phyloP scores from a whole-genome alignment of 208 protist species.

The Phytomonas sp. region DNA sequence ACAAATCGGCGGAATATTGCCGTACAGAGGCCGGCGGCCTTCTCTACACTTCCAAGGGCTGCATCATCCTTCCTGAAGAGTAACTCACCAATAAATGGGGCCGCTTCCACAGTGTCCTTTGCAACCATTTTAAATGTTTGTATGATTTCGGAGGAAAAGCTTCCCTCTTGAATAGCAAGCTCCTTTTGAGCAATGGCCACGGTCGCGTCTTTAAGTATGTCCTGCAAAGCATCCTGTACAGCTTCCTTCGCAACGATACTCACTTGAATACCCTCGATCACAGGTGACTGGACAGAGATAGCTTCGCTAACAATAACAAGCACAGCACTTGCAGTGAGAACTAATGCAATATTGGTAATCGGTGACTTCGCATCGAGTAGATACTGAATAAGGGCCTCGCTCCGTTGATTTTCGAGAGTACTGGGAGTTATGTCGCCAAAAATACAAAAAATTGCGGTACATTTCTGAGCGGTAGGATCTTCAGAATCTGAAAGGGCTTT shows the following conservation, averaged over 20 bases:
- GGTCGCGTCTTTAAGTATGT: not conserved
- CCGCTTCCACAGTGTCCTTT: slow-evolving; percentile 38
- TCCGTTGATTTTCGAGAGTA: slow-evolving; percentile 78
- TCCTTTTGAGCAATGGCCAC: slow-evolving; percentile 63
- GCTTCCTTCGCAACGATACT: not conserved
- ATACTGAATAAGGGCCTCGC: slow-evolving; percentile 74
- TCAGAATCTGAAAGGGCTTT: slow-evolving; percentile 11
- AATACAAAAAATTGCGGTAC: slow-evolving; percentile 39
- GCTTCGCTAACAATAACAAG: slow-evolving; percentile 35
- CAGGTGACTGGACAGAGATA: slow-evolving; percentile 14
- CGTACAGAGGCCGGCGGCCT: slow-evolving; percentile 70
- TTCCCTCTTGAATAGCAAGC: slow-evolving; percentile 64
- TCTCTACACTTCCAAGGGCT: slow-evolving; percentile 51
- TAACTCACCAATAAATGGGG: slow-evolving; percentile 60
- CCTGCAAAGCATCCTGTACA: not conserved
- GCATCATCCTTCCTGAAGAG: slow-evolving; percentile 78
- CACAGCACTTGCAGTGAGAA: slow-evolving; percentile 31
- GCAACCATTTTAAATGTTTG: slow-evolving; percentile 1
- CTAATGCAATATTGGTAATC: slow-evolving; percentile 36
- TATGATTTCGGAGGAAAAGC: slow-evolving; percentile 40
- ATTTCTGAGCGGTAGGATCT: slow-evolving; percentile 21
- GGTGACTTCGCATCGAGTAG: slow-evolving; percentile 38
- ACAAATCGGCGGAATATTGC: slow-evolving; percentile 70
- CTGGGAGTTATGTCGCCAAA: slow-evolving; percentile 53
- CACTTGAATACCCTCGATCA: slow-evolving; percentile 7